Evolutionary conservation across 2,329 filamentous ascomycete species (phyloP).

Genomic region (Beauveria pseudobassiana): DNA sequence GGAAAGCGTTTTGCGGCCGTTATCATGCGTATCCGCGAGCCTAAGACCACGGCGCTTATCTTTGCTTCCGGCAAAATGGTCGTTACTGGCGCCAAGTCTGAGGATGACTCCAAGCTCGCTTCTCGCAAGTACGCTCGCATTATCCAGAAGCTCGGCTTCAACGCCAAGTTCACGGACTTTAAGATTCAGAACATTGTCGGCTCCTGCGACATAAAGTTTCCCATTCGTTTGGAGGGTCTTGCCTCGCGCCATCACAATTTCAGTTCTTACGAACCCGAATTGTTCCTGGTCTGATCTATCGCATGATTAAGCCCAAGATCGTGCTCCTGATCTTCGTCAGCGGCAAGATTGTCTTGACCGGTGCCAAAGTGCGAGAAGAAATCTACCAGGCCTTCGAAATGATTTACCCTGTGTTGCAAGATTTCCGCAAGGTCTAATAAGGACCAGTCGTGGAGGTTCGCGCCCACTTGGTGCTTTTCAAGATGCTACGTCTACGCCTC

Average conservation of each 20-base stretch:
- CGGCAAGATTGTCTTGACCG: constrained; percentile 96
- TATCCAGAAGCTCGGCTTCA: constrained; percentile 99
- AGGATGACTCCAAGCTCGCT: constrained; percentile 95
- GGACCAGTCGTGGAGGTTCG: constrained; percentile 10
- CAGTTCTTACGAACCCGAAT: constrained; percentile 95
- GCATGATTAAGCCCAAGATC: constrained; percentile 99
- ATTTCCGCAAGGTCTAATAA: constrained; percentile 54
- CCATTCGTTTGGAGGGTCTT: constrained; percentile 90
- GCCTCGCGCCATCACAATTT: constrained; percentile 98
- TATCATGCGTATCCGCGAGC: constrained; percentile 99
- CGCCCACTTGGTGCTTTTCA: neutral
- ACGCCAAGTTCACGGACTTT: constrained; percentile 99
- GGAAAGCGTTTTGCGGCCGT: constrained; percentile 90
- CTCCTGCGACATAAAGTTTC: constrained; percentile 98
- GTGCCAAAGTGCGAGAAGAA: constrained; percentile 95
- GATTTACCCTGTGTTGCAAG: constrained; percentile 91
- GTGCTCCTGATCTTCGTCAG: constrained; percentile 96
- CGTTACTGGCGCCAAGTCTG: constrained; percentile 93
- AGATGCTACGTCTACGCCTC: constrained; percentile 11
- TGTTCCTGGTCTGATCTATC: constrained; percentile 99
- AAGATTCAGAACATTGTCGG: constrained; percentile 99
- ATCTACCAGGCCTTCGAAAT: constrained; percentile 96
- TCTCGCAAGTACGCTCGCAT: constrained; percentile 97
- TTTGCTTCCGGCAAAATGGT: constrained; percentile 99
- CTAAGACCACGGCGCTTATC: constrained; percentile 96